Evolutionary conservation across 352 stramenopile genomes (phyloP), one percentile per base, ranked within the genome.

Genomic region (Hyaloperonospora arabidopsidis): DNA sequence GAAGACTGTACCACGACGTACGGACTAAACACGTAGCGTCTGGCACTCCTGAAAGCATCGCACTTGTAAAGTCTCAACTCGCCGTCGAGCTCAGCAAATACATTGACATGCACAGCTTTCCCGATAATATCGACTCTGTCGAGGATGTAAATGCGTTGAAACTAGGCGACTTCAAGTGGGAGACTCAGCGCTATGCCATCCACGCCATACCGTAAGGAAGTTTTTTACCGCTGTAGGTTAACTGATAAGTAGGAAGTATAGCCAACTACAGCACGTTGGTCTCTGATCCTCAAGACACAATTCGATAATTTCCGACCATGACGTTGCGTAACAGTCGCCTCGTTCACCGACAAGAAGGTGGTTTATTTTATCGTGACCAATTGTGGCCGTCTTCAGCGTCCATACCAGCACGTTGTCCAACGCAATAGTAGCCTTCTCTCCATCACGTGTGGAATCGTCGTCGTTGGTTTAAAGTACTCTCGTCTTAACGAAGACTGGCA

Each of bases 1-100:
- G 78, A 0, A 67, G 82, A 32, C 48, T 93, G 17, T 93, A 93
- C 57, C 82, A 93, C 45, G 67, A 80, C 39, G 34, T 87, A 2
- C 40, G 69, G 32, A 84, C 69, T 43, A 84, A 81, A 19, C 61
- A 79, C 43, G 61, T 86, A 12, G 19, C 49, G 4, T 13, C 40
- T 2, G 72, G 63, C 7, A 74, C 57, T 28, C 17, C 44, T 1
- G 63, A 72, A 18, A 65, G 65, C 18, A 56, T 87, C 39, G 77
- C 71, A 3, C 64, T 92, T 15, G 67, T 92, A 22, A 58, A 59
- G 11, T 92, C 79, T n/a, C 81, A 92, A 50, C 57, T 92, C 18
- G 81, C 81, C 0, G 79, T 89, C 1, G 79, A 89, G 39, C 61
- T 92, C 1, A 70, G 65, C 29, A 74, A 76, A 22, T 60, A 63